These are phyloP conservation scores for Myriangium duriaei DNA, from an alignment of 2,329 filamentous ascomycete genomes.

Conservation along the genomic window DNA sequence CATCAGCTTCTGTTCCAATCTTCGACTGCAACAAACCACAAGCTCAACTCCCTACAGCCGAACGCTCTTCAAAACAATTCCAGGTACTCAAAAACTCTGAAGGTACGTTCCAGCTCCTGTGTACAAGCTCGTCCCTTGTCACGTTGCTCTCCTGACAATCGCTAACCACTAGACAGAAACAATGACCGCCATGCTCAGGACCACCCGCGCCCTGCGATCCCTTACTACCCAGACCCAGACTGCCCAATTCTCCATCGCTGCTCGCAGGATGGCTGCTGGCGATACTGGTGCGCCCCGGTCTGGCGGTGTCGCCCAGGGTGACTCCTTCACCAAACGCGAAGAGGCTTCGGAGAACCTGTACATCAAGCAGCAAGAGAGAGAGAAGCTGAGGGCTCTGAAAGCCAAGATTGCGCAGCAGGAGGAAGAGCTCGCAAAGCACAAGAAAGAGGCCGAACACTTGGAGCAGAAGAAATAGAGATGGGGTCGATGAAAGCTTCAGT, in stretches of 20 bases:
- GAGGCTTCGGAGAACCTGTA: slow-evolving; percentile 72
- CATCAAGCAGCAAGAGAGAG: slow-evolving; percentile 76
- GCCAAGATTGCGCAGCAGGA: slow-evolving; percentile 23
- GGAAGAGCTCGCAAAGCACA: slow-evolving; percentile 19
- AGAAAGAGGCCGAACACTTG: slow-evolving; percentile 18
- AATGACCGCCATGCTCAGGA: slow-evolving; percentile 13
- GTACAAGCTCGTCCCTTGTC: too few relatives aligned
- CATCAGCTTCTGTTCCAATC: background rate
- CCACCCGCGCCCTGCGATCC: slow-evolving; percentile 29
- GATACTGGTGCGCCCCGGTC: slow-evolving; percentile 31
- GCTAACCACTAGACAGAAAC: background rate
- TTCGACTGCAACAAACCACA: background rate
- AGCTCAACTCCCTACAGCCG: background rate
- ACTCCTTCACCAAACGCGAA: slow-evolving; percentile 88
- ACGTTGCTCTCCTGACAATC: too few relatives aligned
- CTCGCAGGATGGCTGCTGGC: slow-evolving; percentile 31
- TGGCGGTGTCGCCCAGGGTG: slow-evolving; percentile 43
- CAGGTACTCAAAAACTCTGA: too few relatives aligned
- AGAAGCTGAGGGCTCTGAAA: slow-evolving; percentile 48
- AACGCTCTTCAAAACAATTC: background rate
- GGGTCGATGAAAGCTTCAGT: too few relatives aligned
- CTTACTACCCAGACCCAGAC: slow-evolving; percentile 21
- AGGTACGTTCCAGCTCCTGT: too few relatives aligned
- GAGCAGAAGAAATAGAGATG: slow-evolving; percentile 13
- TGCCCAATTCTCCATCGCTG: slow-evolving; percentile 30